A percentile compares a stretch with the other conserved stretches of the same genome.
phyloP scores from a whole-genome alignment of 148 eudicot species.

The Bassia scoparia region DNA sequence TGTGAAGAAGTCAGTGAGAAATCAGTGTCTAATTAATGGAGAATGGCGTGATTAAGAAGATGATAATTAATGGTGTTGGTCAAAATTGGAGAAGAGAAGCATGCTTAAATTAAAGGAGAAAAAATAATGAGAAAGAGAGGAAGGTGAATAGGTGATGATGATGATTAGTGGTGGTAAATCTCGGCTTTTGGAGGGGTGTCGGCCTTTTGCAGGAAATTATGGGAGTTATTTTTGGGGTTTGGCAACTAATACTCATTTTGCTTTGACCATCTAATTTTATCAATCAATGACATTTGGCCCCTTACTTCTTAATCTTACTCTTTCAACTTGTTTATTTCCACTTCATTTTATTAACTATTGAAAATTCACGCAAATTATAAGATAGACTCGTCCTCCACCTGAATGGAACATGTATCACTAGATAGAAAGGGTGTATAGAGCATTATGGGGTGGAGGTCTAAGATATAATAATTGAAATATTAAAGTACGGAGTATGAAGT shows the following conservation, averaged over 20 bases:
- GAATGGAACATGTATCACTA: too few species aligned
- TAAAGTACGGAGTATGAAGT: too few species aligned
- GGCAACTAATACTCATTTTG: neutral
- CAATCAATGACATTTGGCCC: too few species aligned
- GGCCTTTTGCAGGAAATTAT: constrained; percentile 5
- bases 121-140: neutral
- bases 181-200: constrained; percentile 10
- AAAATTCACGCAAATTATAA: too few species aligned
- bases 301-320: too few species aligned
- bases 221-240: constrained; percentile 8
- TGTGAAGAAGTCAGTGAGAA: neutral
- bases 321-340: too few species aligned
- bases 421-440: too few species aligned
- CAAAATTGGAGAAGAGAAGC: neutral
- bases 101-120: neutral
- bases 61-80: neutral
- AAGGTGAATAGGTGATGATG: neutral
- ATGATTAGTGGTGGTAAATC: constrained; percentile 4
- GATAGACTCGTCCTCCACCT: too few species aligned
- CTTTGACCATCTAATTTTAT: neutral
- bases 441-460: too few species aligned
- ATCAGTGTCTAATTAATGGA: neutral
- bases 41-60: neutral
- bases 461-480: too few species aligned
- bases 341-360: too few species aligned